Evolutionary conservation across 2,329 filamentous ascomycete genomes (phyloP).

Genomic region (Cadophora luteo-olivacea): DNA sequence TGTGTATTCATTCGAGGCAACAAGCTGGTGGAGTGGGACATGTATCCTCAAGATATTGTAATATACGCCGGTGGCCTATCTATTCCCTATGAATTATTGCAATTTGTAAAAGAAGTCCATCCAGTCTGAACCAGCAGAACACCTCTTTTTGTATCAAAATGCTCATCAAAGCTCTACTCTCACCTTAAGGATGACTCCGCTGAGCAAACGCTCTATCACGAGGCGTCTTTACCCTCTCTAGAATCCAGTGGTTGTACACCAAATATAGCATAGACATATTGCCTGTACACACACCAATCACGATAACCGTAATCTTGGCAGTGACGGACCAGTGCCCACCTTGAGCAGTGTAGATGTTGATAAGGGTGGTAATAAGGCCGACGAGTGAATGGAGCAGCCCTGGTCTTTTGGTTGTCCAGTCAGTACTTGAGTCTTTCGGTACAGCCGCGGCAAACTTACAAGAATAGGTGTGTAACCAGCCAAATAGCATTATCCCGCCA

Average conservation of each 20-base stretch:
- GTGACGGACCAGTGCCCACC: background rate
- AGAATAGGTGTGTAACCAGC: slow-evolving; percentile 1
- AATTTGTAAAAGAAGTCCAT: slow-evolving; percentile 19
- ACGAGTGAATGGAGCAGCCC: background rate
- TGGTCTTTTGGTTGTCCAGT: no score
- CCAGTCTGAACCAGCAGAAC: slow-evolving; percentile 15
- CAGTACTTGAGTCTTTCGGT: no score
- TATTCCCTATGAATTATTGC: slow-evolving; percentile 15
- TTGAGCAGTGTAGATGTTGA: background rate
- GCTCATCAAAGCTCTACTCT: slow-evolving; percentile 14
- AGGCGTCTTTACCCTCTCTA: slow-evolving; percentile 24
- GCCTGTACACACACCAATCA: background rate
- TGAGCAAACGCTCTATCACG: slow-evolving; percentile 21
- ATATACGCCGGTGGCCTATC: slow-evolving; percentile 1
- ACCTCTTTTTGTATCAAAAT: slow-evolving; percentile 16
- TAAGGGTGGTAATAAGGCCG: background rate
- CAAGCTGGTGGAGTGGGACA: no score
- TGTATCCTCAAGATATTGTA: background rate
- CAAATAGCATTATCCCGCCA: background rate
- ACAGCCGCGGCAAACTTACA: slow-evolving; percentile 21
- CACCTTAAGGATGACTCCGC: slow-evolving; percentile 6
- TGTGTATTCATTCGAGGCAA: no score
- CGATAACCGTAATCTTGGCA: background rate
- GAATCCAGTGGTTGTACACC: slow-evolving; percentile 26
- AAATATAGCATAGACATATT: slow-evolving; percentile 6